A percentile compares a stretch with the other conserved stretches of the same genome.
Conservation (phyloP, 345 rosid species). For the Hirschfeldia incana region DNA sequence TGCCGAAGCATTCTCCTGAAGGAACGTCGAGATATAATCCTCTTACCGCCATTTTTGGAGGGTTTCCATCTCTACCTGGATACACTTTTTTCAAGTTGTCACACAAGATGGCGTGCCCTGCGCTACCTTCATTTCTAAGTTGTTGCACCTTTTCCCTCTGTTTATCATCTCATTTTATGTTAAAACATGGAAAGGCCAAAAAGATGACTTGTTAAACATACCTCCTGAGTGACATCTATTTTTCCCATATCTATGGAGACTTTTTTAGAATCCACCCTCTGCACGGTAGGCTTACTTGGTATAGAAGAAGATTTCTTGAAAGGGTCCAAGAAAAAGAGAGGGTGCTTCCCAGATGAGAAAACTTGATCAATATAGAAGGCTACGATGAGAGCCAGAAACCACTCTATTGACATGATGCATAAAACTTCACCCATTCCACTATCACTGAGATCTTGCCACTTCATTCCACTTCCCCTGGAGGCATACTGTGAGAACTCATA, state of each 20-base stretch:
- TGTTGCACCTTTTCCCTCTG: constrained; percentile 84
- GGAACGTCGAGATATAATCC: constrained; percentile 87
- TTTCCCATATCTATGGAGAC: constrained; percentile 72
- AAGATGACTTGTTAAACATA: not conserved
- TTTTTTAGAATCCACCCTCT: constrained; percentile 48
- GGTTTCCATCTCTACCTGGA: constrained; percentile 93
- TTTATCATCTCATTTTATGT: not conserved
- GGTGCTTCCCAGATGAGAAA: constrained; percentile 52
- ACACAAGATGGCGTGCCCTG: constrained; percentile 62
- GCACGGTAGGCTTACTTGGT: constrained; percentile 46
- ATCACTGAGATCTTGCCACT: constrained; percentile 62
- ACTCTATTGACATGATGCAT: constrained; percentile 65
- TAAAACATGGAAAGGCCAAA: not conserved
- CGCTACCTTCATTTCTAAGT: constrained; percentile 54
- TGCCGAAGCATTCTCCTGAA: constrained; percentile 90
- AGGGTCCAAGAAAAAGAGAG: constrained; percentile 47
- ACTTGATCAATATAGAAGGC: constrained; percentile 66
- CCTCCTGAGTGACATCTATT: constrained; percentile 70
- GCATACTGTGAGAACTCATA: constrained; percentile 71
- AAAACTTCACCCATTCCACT: constrained; percentile 68
- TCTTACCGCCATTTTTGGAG: constrained; percentile 74
- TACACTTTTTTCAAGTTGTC: constrained; percentile 77
- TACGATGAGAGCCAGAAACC: constrained; percentile 58
- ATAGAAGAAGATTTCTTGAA: constrained; percentile 44
- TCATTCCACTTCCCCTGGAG: constrained; percentile 62